Evolutionary conservation across 306 rosid species (phyloP), one percentile per base, ranked within the genome.

Genomic region (Sindora glabra): DNA sequence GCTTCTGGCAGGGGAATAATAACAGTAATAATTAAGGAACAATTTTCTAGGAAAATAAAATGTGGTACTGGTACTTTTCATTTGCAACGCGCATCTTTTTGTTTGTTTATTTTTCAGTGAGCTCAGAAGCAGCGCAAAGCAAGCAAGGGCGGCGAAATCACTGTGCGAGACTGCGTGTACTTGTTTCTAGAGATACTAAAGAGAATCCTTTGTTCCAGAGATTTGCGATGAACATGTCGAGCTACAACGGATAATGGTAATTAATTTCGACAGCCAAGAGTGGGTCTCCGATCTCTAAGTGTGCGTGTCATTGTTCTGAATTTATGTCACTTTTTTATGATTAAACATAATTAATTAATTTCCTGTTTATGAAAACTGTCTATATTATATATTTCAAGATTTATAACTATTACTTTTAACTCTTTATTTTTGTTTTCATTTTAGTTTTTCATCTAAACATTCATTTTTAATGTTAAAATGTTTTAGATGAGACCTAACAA

Each of bases 1-100:
- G 74, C 70, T 45, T 74, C 23, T 74, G 81, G 70, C 79, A 68
- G 38, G 27, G 58, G 70, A 71, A 79, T 71, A 75, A 53, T 29
- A 44, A 60, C 56, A 56, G 33, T 21, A 49, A 58, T 10, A 27
- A 33, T 32, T 45, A 67, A 37, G 40, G 17, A 61, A 42, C 59
- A 55, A 33, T 60, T 56, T 54, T 65, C 68, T 70, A 47, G 62
- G 64, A 58, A 59, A 41, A 37, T 38, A 53, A 63, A 46, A 38
- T 52, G 3, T 41, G 25, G 65, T 6, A 40, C 39, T 29, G 8
- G 34, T 9, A 29, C 1, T 29, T 36, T 62, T 40, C 36, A 4
- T 60, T 6, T 24, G 10, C 10, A 16, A 2, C 8, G 2, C 36
- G 10, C 25, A 23, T 12, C 41, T 11, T 29, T 34, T 19, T 34